Percentiles rank a stretch among this genome's conserved stretches.
These are phyloP conservation scores for Solanum corneliomulleri DNA, from an alignment of 257 asterid species.

Conservation along the genomic window DNA sequence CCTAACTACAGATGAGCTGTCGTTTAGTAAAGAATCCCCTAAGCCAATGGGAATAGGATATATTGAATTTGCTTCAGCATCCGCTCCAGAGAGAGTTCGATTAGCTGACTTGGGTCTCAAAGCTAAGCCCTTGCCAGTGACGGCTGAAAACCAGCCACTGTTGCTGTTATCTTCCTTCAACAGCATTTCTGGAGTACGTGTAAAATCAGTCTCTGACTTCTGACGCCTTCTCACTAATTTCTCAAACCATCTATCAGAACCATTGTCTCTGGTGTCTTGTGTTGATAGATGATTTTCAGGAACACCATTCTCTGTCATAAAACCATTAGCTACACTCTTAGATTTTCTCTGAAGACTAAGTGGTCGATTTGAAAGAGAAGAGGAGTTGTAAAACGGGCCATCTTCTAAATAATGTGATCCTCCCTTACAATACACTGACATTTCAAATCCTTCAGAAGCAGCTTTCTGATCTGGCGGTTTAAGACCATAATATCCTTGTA, in stretches of 20 bases:
- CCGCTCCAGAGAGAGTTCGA: slow-evolving; percentile 25
- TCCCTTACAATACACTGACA: slow-evolving; percentile 40
- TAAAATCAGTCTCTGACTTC: slow-evolving; percentile 49
- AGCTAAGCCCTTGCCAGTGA: slow-evolving; percentile 54
- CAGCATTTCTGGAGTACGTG: slow-evolving; percentile 49
- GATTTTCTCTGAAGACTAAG: slow-evolving; percentile 48
- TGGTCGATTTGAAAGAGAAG: slow-evolving; percentile 32
- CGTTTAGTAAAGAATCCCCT: slow-evolving; percentile 37
- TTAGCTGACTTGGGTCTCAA: slow-evolving; percentile 57
- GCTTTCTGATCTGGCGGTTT: slow-evolving; percentile 21
- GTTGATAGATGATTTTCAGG: slow-evolving; percentile 14
- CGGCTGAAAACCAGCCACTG: slow-evolving; percentile 32
- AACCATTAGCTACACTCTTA: slow-evolving; percentile 50
- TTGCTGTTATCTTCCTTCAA: slow-evolving; percentile 46
- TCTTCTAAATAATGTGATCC: slow-evolving; percentile 43
- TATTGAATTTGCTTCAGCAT: slow-evolving; percentile 36
- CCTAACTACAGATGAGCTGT: slow-evolving; percentile 28
- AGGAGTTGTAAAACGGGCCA: slow-evolving; percentile 21
- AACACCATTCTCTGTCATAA: slow-evolving; percentile 27
- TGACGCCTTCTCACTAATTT: slow-evolving; percentile 42
- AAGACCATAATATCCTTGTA: slow-evolving; percentile 52
- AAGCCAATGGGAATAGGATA: slow-evolving; percentile 24
- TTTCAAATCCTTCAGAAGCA: slow-evolving; percentile 45
- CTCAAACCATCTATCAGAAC: slow-evolving; percentile 36
- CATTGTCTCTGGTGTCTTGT: slow-evolving; percentile 24